Evolutionary conservation across 345 rosid genomes (phyloP).

Genomic region (Acer campestre): DNA sequence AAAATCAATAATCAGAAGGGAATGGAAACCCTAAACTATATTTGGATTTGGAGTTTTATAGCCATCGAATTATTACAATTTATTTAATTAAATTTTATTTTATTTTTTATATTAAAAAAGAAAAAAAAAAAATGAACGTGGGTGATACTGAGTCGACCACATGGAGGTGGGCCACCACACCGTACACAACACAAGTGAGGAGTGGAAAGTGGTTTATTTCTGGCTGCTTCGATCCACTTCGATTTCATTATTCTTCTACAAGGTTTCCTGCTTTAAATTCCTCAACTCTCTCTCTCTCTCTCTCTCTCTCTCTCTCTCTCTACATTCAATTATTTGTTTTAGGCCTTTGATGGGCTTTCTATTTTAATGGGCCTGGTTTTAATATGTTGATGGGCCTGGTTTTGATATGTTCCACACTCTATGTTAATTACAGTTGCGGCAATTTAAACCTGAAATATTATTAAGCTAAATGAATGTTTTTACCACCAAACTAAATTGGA

Average conservation of each 20-base stretch:
- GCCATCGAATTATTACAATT: conserved; percentile 14
- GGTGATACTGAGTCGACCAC: conserved; percentile 23
- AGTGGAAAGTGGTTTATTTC: conserved; percentile 14
- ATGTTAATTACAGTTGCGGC: no score
- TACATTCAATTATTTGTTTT: background rate
- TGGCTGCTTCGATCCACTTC: conserved; percentile 19
- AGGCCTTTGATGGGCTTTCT: background rate
- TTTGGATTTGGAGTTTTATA: conserved; percentile 40
- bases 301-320: background rate
- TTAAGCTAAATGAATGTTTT: no score
- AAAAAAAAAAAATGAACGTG: conserved; percentile 5
- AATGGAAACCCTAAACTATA: conserved; percentile 43
- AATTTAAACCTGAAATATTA: no score
- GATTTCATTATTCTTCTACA: background rate
- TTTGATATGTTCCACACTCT: background rate
- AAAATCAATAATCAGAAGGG: conserved; percentile 28
- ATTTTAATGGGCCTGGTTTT: no score
- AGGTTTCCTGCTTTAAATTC: background rate
- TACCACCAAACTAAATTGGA: no score
- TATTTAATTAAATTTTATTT: no score
- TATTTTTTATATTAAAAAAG: no score
- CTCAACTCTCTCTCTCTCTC: background rate
- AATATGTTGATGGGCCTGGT: background rate
- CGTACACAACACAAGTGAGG: background rate
- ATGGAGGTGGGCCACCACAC: conserved; percentile 8